Base-by-base conservation (phyloP, 768 basidiomycete genomes). In the Hypsizygus marmoreus region DNA sequence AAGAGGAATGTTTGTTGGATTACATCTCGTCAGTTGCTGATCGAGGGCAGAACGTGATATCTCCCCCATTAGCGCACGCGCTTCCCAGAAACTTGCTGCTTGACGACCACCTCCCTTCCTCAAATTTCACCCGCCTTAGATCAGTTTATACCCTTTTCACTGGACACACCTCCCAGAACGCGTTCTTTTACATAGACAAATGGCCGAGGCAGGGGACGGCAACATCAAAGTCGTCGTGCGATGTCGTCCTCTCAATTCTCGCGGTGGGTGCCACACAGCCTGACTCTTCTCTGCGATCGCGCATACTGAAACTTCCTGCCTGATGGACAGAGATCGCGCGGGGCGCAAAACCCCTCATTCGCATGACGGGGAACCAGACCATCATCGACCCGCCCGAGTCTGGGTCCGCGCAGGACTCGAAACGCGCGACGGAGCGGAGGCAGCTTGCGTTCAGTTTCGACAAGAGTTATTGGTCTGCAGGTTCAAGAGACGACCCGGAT, bases 401-500 rank as follows among this genome's bases (percentile, higher is more conserved):
- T 11, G 88, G 87, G 31, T 83, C 85, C 4, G 55, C 72, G 30
- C 84, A 82, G 61, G 80, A 83, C 60, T 65, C 79, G 14, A 90
- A 89, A 59, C 88, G 91, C 59, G 89, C 92, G 13, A 86, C 88
- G 6, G 95, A 97, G 67, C 84, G 91, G 56, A 95, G 89, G 72
- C 80, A 85, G 5, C 88, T 94, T 82, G 67, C 79, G 0, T 98
- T 98, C 68, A 87, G 88, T 51, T 98, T 97, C 56, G 95, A 98
- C 79, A 95, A 95, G 77, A 90, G 88, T 43, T 98, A 97, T 67
- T 95, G 94, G 95, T 94, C 92, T 30, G 93, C 93, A 11, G 91
- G 94, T 1, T 77, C 88, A 8, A 77, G 90, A 57, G 89, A 94
- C 60, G 95, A 97, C 46, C 86, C 91, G 0, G 75, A 77, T 11